These are phyloP conservation scores for Wallemia hederae DNA, from an alignment of 1,284 basidiomycete species.

Conservation along the genomic window DNA sequence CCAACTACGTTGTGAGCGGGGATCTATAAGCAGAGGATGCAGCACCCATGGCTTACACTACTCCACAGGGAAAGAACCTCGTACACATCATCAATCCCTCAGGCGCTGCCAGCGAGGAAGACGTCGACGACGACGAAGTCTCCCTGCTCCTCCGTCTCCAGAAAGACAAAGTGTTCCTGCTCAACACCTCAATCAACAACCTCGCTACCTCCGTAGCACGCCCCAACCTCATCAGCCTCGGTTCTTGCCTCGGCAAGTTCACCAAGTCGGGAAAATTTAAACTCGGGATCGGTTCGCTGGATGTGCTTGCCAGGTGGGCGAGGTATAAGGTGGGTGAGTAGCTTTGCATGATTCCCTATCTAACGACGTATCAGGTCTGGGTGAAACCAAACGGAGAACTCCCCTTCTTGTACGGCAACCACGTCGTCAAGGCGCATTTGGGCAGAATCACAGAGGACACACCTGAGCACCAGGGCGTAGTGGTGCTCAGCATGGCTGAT, in stretches of 20 bases:
- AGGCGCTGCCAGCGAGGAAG: not conserved
- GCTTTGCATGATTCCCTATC: not conserved
- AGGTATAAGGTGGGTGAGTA: conserved; percentile 55
- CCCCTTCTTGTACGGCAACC: conserved; percentile 96
- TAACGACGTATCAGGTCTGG: conserved; percentile 39
- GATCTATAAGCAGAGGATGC: no score
- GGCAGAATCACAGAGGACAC: conserved; percentile 98
- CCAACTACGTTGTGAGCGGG: conserved; percentile 17
- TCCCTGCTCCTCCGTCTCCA: conserved; percentile 9
- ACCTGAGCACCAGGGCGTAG: conserved; percentile 93
- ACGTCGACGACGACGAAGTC: not conserved
- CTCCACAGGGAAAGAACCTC: conserved; percentile 19
- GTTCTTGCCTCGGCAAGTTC: conserved; percentile 95
- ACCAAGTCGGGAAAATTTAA: conserved; percentile 94
- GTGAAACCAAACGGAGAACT: conserved; percentile 98
- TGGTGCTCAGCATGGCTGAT: conserved; percentile 85
- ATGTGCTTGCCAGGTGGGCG: conserved; percentile 82
- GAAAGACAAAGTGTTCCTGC: conserved; percentile 44
- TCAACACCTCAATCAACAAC: conserved; percentile 73
- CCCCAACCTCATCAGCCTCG: conserved; percentile 70
- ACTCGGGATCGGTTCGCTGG: conserved; percentile 75
- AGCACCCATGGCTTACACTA: not conserved
- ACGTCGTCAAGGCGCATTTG: conserved; percentile 91
- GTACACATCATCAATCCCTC: conserved; percentile 18
- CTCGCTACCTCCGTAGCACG: conserved; percentile 72